A percentile compares a stretch with the other conserved stretches of the same genome.
phyloP scores from a whole-genome alignment of 148 eudicot genomes.

The Arctostaphylos glauca region DNA sequence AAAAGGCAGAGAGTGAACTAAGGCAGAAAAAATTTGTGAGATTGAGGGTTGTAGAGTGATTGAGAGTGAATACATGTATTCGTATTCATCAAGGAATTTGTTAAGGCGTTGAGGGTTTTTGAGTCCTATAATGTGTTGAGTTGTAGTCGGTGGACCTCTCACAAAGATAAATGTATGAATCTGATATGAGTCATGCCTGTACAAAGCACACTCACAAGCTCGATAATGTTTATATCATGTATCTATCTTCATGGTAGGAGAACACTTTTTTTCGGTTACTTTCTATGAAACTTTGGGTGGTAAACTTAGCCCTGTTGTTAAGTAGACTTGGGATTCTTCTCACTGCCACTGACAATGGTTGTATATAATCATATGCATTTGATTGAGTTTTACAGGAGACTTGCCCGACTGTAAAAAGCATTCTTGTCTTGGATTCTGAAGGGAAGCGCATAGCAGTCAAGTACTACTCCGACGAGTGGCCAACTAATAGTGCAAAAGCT shows the following conservation, averaged over 20 bases:
- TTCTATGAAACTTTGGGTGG: background rate
- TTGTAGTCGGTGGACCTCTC: too few relatives aligned
- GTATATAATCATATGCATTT: background rate
- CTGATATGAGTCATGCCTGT: background rate
- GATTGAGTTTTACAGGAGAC: conserved; percentile 27
- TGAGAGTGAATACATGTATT: too few relatives aligned
- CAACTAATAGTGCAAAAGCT: conserved; percentile 33
- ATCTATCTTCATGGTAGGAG: background rate
- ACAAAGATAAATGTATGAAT: background rate
- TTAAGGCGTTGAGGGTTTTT: too few relatives aligned
- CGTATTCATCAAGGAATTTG: background rate
- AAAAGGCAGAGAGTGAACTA: too few relatives aligned
- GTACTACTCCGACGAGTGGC: conserved; percentile 45
- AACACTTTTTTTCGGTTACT: background rate
- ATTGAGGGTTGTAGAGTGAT: too few relatives aligned
- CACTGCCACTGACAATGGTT: background rate
- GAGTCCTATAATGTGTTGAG: too few relatives aligned
- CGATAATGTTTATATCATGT: background rate
- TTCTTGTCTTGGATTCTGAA: conserved; percentile 38
- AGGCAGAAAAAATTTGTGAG: too few relatives aligned
- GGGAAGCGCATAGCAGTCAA: conserved; percentile 42
- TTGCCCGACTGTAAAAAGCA: conserved; percentile 38
- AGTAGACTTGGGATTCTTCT: background rate
- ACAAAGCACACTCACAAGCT: background rate
- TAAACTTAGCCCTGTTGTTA: background rate